Conservation (phyloP, 129 eudicot species). For the Flaveria sonorensis region DNA sequence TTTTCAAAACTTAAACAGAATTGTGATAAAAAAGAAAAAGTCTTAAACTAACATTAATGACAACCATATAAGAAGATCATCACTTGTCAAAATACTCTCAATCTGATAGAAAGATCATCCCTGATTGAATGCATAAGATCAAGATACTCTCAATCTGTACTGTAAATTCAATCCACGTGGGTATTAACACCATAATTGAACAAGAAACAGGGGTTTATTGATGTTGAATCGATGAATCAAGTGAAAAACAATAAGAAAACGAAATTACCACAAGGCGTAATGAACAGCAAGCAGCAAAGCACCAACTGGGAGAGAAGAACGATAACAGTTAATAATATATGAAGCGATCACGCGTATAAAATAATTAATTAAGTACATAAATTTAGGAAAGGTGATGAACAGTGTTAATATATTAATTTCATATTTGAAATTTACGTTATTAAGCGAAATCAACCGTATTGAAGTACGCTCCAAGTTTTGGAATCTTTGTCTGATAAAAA, state of each 20-base stretch:
- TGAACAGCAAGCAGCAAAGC: conserved; percentile 25
- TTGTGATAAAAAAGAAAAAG: not conserved
- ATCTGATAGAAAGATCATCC: not conserved
- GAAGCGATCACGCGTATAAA: not conserved
- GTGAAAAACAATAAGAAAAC: not conserved
- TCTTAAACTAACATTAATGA: not conserved
- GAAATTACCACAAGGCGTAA: conserved; percentile 24
- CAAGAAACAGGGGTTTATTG: not conserved
- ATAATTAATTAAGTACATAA: no score
- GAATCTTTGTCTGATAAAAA: no score
- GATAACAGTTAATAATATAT: not conserved
- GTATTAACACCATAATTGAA: not conserved
- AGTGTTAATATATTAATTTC: no score
- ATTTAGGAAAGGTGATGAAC: no score
- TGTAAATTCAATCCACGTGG: conserved; percentile 10
- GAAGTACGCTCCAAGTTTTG: no score
- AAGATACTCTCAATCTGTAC: conserved; percentile 2
- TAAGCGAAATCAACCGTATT: no score
- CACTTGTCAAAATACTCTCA: not conserved
- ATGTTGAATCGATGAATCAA: conserved; percentile 6
- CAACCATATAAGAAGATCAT: not conserved
- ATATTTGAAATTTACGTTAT: no score
- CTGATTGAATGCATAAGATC: conserved; percentile 19
- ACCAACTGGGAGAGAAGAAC: conserved; percentile 15
- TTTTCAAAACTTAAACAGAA: not conserved